Conservation (phyloP, 139 green algal species). For the Chloropicon primus region DNA sequence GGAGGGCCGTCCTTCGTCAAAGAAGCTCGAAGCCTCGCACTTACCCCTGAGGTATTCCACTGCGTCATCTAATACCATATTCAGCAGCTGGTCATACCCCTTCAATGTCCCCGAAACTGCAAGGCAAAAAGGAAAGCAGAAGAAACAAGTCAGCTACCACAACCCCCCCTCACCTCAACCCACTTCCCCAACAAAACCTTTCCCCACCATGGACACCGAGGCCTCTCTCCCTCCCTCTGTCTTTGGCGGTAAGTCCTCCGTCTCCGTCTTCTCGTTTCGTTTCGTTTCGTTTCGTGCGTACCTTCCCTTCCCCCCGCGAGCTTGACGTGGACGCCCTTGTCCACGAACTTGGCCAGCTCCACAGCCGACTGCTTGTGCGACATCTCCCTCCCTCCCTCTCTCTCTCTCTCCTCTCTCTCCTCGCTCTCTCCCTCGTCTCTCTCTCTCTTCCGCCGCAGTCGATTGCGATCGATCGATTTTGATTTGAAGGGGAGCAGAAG, state of each 20-base stretch:
- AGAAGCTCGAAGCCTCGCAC: neutral
- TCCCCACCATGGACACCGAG: too few relatives aligned
- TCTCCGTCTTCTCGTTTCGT: neutral
- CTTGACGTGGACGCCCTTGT: conserved; percentile 90
- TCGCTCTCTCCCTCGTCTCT: too few relatives aligned
- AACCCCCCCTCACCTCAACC: too few relatives aligned
- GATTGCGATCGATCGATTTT: too few relatives aligned
- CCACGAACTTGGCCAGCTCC: conserved; percentile 86
- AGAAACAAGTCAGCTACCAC: too few relatives aligned
- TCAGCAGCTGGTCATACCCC: conserved; percentile 94
- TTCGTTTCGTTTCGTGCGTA: conserved; percentile 8
- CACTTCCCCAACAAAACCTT: too few relatives aligned
- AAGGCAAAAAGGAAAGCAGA: conserved; percentile 7
- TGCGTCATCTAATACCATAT: conserved; percentile 92
- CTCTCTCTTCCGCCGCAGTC: too few relatives aligned
- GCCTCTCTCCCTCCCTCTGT: too few relatives aligned
- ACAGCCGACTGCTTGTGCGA: conserved; percentile 80
- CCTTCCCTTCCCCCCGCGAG: conserved; percentile 81
- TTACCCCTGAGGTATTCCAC: conserved; percentile 78
- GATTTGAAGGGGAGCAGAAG: too few relatives aligned
- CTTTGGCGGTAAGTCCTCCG: neutral
- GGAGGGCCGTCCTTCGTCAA: neutral
- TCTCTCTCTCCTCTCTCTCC: neutral
- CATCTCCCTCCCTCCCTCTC: conserved; percentile 23
- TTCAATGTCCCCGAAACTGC: conserved; percentile 66